Conservation (phyloP, 345 rosid genomes). For the Murraya paniculata region DNA sequence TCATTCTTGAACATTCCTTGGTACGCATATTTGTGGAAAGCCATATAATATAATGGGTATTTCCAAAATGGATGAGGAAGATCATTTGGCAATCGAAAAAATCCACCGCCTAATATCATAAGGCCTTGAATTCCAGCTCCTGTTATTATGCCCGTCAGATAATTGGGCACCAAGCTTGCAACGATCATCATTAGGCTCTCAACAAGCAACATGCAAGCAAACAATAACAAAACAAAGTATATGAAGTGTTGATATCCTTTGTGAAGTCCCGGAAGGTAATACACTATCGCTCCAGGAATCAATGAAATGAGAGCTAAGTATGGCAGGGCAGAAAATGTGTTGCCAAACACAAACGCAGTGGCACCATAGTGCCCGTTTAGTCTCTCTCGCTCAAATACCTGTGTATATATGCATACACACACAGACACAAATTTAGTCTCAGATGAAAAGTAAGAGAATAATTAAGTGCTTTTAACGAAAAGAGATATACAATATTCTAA, state of each 20-base stretch:
- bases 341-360: slow-evolving; percentile 37
- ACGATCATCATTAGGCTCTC: slow-evolving; percentile 62
- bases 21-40: slow-evolving; percentile 46
- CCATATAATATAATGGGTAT: slow-evolving; percentile 45
- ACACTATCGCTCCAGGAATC: slow-evolving; percentile 44
- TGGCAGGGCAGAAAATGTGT: slow-evolving; percentile 45
- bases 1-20: slow-evolving; percentile 58
- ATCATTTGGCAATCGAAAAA: slow-evolving; percentile 47
- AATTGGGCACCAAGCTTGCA: slow-evolving; percentile 47
- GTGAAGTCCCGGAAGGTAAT: slow-evolving; percentile 37
- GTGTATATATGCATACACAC: background rate
- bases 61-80: slow-evolving; percentile 41
- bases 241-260: slow-evolving; percentile 26
- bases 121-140: slow-evolving; percentile 57
- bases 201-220: slow-evolving; percentile 43
- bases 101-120: slow-evolving; percentile 48
- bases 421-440: background rate
- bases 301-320: slow-evolving; percentile 33
- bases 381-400: slow-evolving; percentile 54
- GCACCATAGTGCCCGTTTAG: slow-evolving; percentile 56
- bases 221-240: slow-evolving; percentile 29
- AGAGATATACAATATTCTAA: background rate
- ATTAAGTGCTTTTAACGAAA: background rate
- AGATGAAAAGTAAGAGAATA: background rate
- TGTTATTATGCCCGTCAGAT: slow-evolving; percentile 47